Evolutionary conservation across 768 basidiomycete species (phyloP), one percentile per base, ranked within the genome.

Genomic region (Mycena crocata): DNA sequence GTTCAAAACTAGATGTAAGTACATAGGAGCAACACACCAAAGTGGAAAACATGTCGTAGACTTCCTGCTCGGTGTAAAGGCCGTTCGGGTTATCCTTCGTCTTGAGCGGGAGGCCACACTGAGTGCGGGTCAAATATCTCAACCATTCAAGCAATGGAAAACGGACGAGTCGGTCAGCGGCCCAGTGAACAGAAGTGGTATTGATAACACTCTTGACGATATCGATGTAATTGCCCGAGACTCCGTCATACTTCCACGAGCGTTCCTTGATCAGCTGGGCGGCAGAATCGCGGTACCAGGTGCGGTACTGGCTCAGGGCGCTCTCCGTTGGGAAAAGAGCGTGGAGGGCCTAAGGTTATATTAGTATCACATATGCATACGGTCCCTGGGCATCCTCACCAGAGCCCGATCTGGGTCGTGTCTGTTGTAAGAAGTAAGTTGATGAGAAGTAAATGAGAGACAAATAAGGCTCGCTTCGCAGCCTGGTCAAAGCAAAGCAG

Each of bases 161-260:
- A 49, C 80, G 19, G 52, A 83, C 82, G 34, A 84, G 62, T 45
- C 75, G 69, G 66, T 81, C 78, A 6, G 82, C 78, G 8, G 80
- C 80, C 83, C 83, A 86, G 55, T 81, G 78, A 3, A 82, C 76
- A 9, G 76, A 74, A n/a, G 78, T 74, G 17, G 79, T 66, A 64
- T 84, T 84, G 73, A 82, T 76, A 9, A 85, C 82, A 63, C 83
- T 79, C 44, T 77, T 74, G 31, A 84, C 81, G 66, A 86, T 77
- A 64, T 87, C 82, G 60, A 86, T 67, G 34, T 75, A 78, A 46
- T 62, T 73, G 44, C 77, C 78, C 21, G 75, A 58, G n/a, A 72
- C 67, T 39, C 77, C 75, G 62, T 76, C 70, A 35, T 74, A 73
- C 15, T 60, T 68, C 71, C 74, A 79, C 12, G 74, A 74, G 30